Conservation (phyloP, 495 filamentous ascomycete genomes). For the Penicillium taxi region DNA sequence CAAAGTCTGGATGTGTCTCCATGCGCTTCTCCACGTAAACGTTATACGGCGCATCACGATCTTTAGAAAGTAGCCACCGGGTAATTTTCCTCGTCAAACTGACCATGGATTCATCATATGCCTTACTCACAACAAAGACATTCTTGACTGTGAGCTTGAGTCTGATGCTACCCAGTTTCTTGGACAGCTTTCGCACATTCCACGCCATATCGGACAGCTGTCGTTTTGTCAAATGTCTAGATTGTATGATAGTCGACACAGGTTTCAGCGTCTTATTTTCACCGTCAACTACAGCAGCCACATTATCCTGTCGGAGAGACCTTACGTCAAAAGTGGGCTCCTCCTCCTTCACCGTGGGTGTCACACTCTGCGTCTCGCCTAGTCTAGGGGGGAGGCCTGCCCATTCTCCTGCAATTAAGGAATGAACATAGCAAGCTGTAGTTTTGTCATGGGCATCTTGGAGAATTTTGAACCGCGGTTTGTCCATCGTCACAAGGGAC, state of each 20-base stretch:
- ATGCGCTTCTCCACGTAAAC: slow-evolving; percentile 76
- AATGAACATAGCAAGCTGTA: slow-evolving; percentile 78
- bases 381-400: slow-evolving; percentile 11
- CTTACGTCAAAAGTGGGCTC: slow-evolving; percentile 14
- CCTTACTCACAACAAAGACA: slow-evolving; percentile 86
- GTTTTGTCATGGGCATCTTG: slow-evolving; percentile 34
- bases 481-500: slow-evolving; percentile 62
- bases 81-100: slow-evolving; percentile 67
- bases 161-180: slow-evolving; percentile 69
- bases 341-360: slow-evolving; percentile 16
- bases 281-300: slow-evolving; percentile 15
- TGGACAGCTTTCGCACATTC: slow-evolving; percentile 84
- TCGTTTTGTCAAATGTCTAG: slow-evolving; percentile 75
- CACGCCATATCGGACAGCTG: slow-evolving; percentile 94
- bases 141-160: slow-evolving; percentile 72
- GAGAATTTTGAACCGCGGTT: slow-evolving; percentile 31
- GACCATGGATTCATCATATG: slow-evolving; percentile 75
- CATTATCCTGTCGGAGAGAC: slow-evolving; percentile 11
- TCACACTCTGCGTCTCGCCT: slow-evolving; percentile 26
- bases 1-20: slow-evolving; percentile 60
- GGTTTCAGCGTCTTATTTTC: slow-evolving; percentile 16
- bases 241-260: slow-evolving; percentile 37
- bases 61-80: slow-evolving; percentile 75
- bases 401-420: slow-evolving; percentile 57
- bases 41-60: slow-evolving; percentile 58